phyloP scores from a whole-genome alignment of 805 yeast species.

The Saccharomyces eubayanus region DNA sequence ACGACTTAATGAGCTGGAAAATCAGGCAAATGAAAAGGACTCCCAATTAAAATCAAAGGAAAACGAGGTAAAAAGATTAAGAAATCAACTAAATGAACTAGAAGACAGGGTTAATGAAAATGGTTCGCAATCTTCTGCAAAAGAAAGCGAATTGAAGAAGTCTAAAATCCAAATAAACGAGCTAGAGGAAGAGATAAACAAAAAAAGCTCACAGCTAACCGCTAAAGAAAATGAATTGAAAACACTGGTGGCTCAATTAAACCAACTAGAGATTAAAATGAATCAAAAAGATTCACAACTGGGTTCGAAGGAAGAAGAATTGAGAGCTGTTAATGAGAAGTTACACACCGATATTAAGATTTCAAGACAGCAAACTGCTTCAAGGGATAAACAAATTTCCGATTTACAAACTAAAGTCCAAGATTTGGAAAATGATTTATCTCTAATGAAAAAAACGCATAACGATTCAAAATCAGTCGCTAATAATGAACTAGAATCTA shows the following conservation, averaged over 20 bases:
- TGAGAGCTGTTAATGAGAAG: not conserved
- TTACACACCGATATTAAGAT: not conserved
- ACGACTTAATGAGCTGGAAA: not conserved
- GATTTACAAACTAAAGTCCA: slow-evolving; percentile 29
- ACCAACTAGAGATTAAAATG: slow-evolving; percentile 2
- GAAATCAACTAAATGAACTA: not conserved
- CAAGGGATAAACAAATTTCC: not conserved
- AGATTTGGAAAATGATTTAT: slow-evolving; percentile 33
- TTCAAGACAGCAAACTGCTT: not conserved
- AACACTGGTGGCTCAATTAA: not conserved
- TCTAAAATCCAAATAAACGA: not conserved
- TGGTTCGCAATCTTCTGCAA: not conserved
- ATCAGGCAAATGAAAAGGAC: not conserved
- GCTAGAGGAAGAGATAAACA: not conserved
- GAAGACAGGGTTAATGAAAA: not conserved
- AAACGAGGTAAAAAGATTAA: slow-evolving; percentile 1
- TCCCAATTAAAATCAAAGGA: not conserved
- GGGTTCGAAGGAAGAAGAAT: slow-evolving; percentile 6
- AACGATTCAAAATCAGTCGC: not conserved
- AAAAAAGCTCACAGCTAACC: slow-evolving; percentile 8
- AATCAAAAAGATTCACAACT: slow-evolving; percentile 8
- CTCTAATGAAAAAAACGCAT: slow-evolving; percentile 37
- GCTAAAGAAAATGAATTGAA: slow-evolving; percentile 1
- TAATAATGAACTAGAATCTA: slow-evolving; percentile 28
- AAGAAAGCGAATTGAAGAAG: slow-evolving; percentile 3